Base-by-base conservation (phyloP, 257 asterid species). In the Solanum etuberosum region DNA sequence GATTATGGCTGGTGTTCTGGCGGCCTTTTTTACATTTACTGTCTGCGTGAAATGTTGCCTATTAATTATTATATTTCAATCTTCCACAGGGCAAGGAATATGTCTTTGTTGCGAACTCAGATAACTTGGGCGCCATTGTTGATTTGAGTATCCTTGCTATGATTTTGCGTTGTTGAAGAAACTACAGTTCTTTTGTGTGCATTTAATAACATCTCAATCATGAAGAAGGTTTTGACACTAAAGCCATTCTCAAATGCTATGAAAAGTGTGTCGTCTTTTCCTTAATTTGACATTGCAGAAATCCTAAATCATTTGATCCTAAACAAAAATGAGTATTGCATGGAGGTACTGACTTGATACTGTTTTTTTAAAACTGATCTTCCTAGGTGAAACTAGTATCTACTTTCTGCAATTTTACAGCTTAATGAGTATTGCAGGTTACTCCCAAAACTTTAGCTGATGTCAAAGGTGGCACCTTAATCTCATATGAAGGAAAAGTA, bases 401-500 rank as follows among this genome's bases (percentile, higher is more conserved):
- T 48, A 80, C 27, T 48, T 48, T 81, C 85, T 81, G 68, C 29
- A 2, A 81, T 48, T 29, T 48, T 18, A 81, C 68, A 48, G 23
- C 31, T 48, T 31, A 40, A 29, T 20, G 70, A 48, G 43, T 77
- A 77, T 88, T 89, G 90, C 96, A 97, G 99, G 99, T 97, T 89
- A 97, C 99, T 63, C 99, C 99, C 78, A 97, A 97, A 93, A 97
- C 99, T 23, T 90, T 96, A 85, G 99, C 99, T 88, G 99, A 97
- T 76, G 99, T 97, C 82, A 97, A 97, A 92, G 99, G 99, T 89
- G 99, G 99, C 88, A 97, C 99, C 37, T 91, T 97, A 74, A 97
- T 97, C 91, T 93, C 98, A 61, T 97, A 96, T 86, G 98, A 97
- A 86, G 99, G 98, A 68, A 97, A 94, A 96, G 98, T 96, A 81